These are phyloP conservation scores for Gautieria morchelliformis DNA, from an alignment of 768 basidiomycete species.

Conservation along the genomic window DNA sequence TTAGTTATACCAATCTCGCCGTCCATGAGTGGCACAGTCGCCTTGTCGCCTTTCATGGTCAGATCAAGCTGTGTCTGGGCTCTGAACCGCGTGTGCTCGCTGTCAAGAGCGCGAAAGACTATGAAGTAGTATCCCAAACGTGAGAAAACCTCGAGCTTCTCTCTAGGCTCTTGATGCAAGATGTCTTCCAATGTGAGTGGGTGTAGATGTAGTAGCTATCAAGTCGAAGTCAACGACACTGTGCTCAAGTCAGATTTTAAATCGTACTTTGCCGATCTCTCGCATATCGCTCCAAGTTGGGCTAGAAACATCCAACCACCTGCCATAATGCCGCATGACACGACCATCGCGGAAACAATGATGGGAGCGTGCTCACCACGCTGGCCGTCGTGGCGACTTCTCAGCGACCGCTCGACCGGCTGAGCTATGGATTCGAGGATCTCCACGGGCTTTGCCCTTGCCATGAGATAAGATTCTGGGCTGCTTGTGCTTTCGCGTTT, in stretches of 20 bases:
- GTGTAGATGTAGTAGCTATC: conserved; percentile 75
- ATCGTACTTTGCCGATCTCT: conserved; percentile 69
- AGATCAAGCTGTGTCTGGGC: neutral
- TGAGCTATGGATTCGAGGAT: neutral
- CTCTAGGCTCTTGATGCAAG: conserved; percentile 80
- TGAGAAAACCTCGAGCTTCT: conserved; percentile 83
- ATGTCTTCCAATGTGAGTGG: conserved; percentile 92
- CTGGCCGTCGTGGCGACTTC: neutral
- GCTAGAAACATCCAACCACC: conserved; percentile 88
- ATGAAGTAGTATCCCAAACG: conserved; percentile 89
- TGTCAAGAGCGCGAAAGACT: conserved; percentile 76
- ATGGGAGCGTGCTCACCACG: neutral
- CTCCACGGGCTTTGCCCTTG: conserved; percentile 11
- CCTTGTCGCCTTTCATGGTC: conserved; percentile 1
- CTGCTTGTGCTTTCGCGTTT: conserved; percentile 17
- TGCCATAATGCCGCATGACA: conserved; percentile 19
- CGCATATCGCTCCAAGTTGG: conserved; percentile 85
- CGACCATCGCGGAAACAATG: conserved; percentile 12
- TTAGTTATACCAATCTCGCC: conserved; percentile 63
- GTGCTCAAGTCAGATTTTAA: neutral
- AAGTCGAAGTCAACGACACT: conserved; percentile 3
- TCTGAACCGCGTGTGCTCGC: conserved; percentile 28
- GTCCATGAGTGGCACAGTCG: conserved; percentile 24
- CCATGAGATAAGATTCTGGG: conserved; percentile 7
- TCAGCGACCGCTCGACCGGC: neutral